These are phyloP conservation scores for Populus hybrid DNA, from an alignment of 441 rosid species.

Conservation along the genomic window DNA sequence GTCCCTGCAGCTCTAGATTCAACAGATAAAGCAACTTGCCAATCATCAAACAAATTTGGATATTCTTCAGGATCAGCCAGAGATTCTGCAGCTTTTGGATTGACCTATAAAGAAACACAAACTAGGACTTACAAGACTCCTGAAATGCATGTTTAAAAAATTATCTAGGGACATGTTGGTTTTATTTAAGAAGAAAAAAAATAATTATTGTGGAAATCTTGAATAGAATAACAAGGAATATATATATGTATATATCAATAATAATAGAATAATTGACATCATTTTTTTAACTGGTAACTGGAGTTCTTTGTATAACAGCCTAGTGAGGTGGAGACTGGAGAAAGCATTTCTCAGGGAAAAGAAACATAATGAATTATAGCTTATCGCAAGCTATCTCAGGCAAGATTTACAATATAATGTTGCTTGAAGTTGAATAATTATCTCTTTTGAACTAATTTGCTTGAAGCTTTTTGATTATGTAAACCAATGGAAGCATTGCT, in stretches of 20 bases:
- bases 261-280: background rate
- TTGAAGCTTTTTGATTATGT: background rate
- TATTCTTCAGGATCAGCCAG: constrained; percentile 98
- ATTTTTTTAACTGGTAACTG: background rate
- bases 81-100: constrained; percentile 98
- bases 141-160: background rate
- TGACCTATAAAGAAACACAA: constrained; percentile 52
- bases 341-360: background rate
- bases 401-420: background rate
- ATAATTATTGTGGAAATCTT: background rate
- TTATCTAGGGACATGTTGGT: background rate
- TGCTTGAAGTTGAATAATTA: background rate
- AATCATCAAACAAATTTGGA: constrained; percentile 94
- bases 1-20: constrained; percentile 72
- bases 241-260: background rate
- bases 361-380: background rate
- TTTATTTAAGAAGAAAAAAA: background rate
- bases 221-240: background rate
- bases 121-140: background rate
- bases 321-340: background rate
- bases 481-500: background rate
- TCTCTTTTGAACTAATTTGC: background rate
- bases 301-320: background rate
- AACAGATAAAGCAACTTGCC: constrained; percentile 85
- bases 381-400: background rate